Evolutionary conservation across 306 rosid genomes (phyloP).

Genomic region (Lablab purpureus): DNA sequence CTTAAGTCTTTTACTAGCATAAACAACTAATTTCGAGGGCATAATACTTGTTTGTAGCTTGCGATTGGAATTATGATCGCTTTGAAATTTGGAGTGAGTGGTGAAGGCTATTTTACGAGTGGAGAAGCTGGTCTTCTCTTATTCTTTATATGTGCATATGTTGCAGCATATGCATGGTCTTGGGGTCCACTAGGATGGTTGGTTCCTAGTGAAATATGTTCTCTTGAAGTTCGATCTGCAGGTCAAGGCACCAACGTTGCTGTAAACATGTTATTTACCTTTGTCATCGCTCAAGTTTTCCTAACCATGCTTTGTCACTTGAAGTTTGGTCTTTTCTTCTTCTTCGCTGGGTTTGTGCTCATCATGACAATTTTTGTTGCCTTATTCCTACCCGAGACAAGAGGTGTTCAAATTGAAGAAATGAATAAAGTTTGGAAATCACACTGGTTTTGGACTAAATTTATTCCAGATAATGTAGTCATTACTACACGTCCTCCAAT

Average conservation of each 20-base stretch:
- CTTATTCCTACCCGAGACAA: background rate
- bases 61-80: constrained; percentile 51
- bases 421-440: no score
- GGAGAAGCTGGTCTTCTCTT: constrained; percentile 45
- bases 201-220: constrained; percentile 71
- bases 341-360: constrained; percentile 54
- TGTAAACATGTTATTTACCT: constrained; percentile 62
- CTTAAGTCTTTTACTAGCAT: no score
- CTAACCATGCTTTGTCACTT: constrained; percentile 57
- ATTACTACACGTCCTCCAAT: no score
- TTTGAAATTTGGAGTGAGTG: constrained; percentile 49
- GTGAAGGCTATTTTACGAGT: constrained; percentile 48
- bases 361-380: constrained; percentile 54
- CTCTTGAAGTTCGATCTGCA: constrained; percentile 63
- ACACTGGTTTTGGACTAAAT: no score
- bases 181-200: constrained; percentile 85
- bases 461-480: no score
- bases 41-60: constrained; percentile 21
- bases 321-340: constrained; percentile 61
- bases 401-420: no score
- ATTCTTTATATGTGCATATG: constrained; percentile 60
- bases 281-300: constrained; percentile 53
- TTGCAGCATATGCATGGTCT: constrained; percentile 71
- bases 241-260: constrained; percentile 62
- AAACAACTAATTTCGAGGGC: background rate